These are phyloP conservation scores for Leccinum truebloodii DNA, from an alignment of 768 basidiomycete species.

Conservation along the genomic window DNA sequence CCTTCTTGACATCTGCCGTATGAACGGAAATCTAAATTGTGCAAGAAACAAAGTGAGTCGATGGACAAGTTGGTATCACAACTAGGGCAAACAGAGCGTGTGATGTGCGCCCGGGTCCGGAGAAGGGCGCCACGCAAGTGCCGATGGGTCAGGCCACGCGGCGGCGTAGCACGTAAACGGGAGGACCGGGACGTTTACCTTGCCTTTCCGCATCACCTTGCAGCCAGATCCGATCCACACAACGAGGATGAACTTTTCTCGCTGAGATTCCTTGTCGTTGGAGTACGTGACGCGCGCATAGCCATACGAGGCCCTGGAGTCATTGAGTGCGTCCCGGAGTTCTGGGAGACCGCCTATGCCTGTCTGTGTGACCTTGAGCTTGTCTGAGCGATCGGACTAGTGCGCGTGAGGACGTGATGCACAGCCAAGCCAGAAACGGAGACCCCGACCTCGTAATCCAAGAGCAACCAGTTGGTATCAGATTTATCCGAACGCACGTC, in stretches of 20 bases:
- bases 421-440: conserved; percentile 7
- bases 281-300: conserved; percentile 84
- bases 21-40: conserved; percentile 84
- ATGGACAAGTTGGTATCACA: conserved; percentile 27
- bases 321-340: conserved; percentile 69
- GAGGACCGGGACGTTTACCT: conserved; percentile 49
- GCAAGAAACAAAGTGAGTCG: conserved; percentile 26
- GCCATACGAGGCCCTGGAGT: conserved; percentile 76
- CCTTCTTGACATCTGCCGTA: conserved; percentile 80
- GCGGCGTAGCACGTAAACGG: conserved; percentile 17
- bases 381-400: conserved; percentile 77
- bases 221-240: conserved; percentile 81
- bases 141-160: conserved; percentile 15
- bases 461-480: conserved; percentile 85
- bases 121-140: conserved; percentile 8
- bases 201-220: conserved; percentile 91
- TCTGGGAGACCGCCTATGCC: conserved; percentile 81
- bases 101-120: conserved; percentile 15
- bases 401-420: conserved; percentile 23
- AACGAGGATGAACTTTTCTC: conserved; percentile 89
- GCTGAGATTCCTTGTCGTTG: conserved; percentile 81
- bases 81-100: conserved; percentile 29
- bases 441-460: conserved; percentile 79
- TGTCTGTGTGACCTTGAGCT: conserved; percentile 72
- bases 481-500: conserved; percentile 85